phyloP scores from a whole-genome alignment of 176 grass and related monocot species.

The Eremochloa ophiuroides region DNA sequence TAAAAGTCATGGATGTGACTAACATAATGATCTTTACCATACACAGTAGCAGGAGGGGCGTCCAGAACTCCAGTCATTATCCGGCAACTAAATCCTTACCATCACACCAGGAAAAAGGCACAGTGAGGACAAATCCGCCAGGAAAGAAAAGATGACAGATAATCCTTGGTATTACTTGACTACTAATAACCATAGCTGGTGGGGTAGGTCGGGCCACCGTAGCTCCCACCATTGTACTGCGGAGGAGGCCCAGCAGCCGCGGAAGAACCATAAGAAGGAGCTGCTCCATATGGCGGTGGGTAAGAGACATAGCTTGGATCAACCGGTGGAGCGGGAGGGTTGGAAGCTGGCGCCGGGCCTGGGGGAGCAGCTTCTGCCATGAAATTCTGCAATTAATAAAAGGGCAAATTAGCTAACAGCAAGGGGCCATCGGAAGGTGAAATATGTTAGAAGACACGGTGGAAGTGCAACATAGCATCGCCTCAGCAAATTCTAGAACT shows the following conservation, averaged over 20 bases:
- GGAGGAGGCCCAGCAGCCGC: constrained; percentile 18
- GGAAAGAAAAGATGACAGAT: neutral
- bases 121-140: neutral
- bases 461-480: neutral
- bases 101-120: neutral
- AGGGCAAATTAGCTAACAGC: neutral
- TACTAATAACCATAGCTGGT: constrained; percentile 68
- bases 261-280: constrained; percentile 40
- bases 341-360: constrained; percentile 24
- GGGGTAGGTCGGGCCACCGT: constrained; percentile 52
- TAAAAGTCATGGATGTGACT: neutral
- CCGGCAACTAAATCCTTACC: neutral
- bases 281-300: constrained; percentile 43
- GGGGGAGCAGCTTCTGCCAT: constrained; percentile 65
- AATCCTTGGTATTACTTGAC: neutral
- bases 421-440: neutral
- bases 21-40: neutral
- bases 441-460: neutral
- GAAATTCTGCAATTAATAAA: constrained; percentile 75
- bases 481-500: neutral
- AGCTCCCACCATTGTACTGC: constrained; percentile 27
- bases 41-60: neutral
- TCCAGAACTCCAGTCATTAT: constrained; percentile 8
- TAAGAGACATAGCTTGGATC: constrained; percentile 62
- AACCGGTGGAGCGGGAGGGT: constrained; percentile 25